Evolutionary conservation across 2,329 filamentous ascomycete species (phyloP).

Genomic region (Juglanconis juglandina): DNA sequence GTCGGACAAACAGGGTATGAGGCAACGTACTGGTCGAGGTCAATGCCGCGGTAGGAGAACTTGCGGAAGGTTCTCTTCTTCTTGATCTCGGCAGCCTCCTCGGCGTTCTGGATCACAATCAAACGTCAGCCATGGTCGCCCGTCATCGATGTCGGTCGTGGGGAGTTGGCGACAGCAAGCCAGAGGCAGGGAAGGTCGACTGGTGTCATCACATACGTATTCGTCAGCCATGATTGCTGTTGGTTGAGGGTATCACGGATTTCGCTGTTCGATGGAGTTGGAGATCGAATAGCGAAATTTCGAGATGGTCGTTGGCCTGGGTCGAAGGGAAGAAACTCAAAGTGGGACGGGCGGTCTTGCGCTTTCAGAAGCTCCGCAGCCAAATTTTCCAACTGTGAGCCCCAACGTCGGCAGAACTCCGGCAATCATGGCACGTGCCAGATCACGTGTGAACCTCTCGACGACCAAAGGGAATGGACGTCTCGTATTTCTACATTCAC

Average conservation of each 20-base stretch:
- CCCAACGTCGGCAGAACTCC: too few species aligned
- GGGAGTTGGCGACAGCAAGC: background rate
- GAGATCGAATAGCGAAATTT: conserved; percentile 30
- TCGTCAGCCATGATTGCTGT: conserved; percentile 72
- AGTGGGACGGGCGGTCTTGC: too few species aligned
- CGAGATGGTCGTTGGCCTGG: conserved; percentile 15
- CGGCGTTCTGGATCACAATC: conserved; percentile 68
- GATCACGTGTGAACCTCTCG: too few species aligned
- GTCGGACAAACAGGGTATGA: background rate
- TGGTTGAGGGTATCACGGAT: conserved; percentile 27
- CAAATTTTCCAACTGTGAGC: too few species aligned
- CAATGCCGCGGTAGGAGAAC: conserved; percentile 99
- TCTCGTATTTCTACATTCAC: too few species aligned
- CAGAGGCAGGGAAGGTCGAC: background rate
- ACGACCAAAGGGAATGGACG: too few species aligned
- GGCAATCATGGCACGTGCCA: too few species aligned
- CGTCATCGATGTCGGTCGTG: conserved; percentile 6
- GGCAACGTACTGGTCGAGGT: conserved; percentile 90
- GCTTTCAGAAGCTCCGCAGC: too few species aligned
- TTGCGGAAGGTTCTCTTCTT: conserved; percentile 99
- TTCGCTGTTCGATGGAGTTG: conserved; percentile 37
- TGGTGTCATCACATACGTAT: conserved; percentile 29
- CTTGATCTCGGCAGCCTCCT: conserved; percentile 99
- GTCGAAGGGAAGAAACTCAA: background rate
- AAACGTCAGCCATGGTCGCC: conserved; percentile 15